Evolutionary conservation across 2,329 filamentous ascomycete genomes (phyloP).

Genomic region (Boeremia lycopersici): DNA sequence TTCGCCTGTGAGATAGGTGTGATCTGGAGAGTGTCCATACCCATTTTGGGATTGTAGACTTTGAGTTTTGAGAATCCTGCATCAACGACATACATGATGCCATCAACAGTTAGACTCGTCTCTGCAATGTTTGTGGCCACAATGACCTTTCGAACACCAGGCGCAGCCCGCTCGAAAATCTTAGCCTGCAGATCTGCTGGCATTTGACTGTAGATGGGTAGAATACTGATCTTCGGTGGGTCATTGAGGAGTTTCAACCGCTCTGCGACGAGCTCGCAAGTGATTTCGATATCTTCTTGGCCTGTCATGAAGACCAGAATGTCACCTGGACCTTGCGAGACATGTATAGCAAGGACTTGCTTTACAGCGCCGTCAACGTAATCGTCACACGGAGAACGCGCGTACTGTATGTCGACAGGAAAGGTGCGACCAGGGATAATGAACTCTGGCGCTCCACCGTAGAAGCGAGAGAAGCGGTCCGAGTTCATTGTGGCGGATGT

Average conservation of each 20-base stretch:
- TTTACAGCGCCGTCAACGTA: constrained; percentile 98
- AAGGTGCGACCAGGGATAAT: constrained; percentile 96
- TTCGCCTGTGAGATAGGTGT: constrained; percentile 98
- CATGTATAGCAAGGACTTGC: constrained; percentile 92
- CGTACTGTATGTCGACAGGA: constrained; percentile 95
- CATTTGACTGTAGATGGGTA: constrained; percentile 99
- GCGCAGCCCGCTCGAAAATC: constrained; percentile 90
- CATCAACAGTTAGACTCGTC: constrained; percentile 95
- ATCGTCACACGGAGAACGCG: constrained; percentile 92
- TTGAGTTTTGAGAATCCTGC: constrained; percentile 96
- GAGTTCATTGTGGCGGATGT: constrained; percentile 99
- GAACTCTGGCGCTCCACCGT: constrained; percentile 94
- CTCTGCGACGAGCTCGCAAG: constrained; percentile 90
- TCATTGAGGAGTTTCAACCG: constrained; percentile 88
- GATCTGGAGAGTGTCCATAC: constrained; percentile 98
- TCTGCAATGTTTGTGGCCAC: constrained; percentile 99
- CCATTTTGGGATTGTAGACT: constrained; percentile 98
- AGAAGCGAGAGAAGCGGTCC: constrained; percentile 94
- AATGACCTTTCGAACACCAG: constrained; percentile 94
- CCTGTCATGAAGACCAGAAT: constrained; percentile 99
- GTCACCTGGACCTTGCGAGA: constrained; percentile 90
- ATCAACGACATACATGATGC: constrained; percentile 99
- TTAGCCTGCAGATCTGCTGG: constrained; percentile 96
- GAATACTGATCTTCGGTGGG: constrained; percentile 88
- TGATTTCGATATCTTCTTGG: constrained; percentile 97